These are phyloP conservation scores for Dendrocalamus sinicus DNA, from an alignment of 176 grass and related monocot species.

Conservation along the genomic window DNA sequence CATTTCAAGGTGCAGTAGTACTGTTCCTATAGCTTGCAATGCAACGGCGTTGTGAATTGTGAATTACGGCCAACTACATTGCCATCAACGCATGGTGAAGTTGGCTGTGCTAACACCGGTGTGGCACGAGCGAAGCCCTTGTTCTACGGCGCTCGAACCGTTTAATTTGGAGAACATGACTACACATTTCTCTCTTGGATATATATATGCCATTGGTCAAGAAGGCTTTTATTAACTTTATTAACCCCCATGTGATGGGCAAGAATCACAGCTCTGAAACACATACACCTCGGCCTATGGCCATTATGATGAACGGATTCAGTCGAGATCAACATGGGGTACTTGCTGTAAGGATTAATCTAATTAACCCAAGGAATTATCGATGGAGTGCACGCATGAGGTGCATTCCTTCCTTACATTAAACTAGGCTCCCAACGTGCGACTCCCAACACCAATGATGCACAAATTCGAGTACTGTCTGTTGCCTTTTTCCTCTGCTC, in stretches of 20 bases:
- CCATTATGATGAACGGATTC: neutral
- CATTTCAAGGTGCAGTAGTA: neutral
- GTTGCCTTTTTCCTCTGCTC: neutral
- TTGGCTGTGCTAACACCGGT: neutral
- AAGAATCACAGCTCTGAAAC: constrained; percentile 50
- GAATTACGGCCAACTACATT: neutral
- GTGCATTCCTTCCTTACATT: neutral
- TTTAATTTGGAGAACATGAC: constrained; percentile 34
- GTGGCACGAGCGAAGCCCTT: constrained; percentile 16
- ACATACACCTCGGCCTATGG: neutral
- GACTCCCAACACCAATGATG: constrained; percentile 47
- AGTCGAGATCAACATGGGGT: neutral
- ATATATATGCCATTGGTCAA: constrained; percentile 2
- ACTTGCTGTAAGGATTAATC: constrained; percentile 34
- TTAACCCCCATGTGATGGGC: constrained; percentile 14
- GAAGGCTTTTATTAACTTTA: constrained; percentile 7
- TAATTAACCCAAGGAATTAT: constrained; percentile 15
- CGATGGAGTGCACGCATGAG: constrained; percentile 31
- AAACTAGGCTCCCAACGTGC: constrained; percentile 28
- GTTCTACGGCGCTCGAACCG: constrained; percentile 36
- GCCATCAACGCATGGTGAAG: neutral
- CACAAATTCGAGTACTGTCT: constrained; percentile 46
- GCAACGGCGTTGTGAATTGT: neutral
- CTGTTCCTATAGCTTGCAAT: neutral
- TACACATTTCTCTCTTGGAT: neutral